These are phyloP conservation scores for Skeletonema menzelii DNA, from an alignment of 108 stramenopile genomes.

Conservation along the genomic window DNA sequence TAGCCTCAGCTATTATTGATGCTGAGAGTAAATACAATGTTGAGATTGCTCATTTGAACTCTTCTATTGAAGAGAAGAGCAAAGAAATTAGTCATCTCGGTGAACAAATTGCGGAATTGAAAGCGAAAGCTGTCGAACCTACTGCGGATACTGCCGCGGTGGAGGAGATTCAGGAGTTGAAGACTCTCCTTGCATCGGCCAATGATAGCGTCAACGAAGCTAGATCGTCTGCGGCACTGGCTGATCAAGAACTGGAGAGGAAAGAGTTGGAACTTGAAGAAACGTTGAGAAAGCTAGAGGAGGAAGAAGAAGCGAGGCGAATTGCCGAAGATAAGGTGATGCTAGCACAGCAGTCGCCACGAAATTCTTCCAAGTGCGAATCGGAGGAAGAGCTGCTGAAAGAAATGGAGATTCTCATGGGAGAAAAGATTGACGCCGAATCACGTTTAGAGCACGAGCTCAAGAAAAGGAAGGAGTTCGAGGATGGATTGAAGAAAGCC, in stretches of 20 bases:
- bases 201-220: constrained; percentile 69
- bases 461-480: constrained; percentile 33
- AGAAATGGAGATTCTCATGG: constrained; percentile 44
- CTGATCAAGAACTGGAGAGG: constrained; percentile 45
- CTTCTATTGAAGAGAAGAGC: constrained; percentile 3
- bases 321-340: constrained; percentile 44
- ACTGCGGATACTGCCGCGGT: constrained; percentile 18
- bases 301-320: constrained; percentile 31
- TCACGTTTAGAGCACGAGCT: constrained; percentile 46
- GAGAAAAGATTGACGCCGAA: constrained; percentile 54
- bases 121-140: background rate
- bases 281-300: constrained; percentile 37
- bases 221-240: constrained; percentile 36
- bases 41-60: background rate
- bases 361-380: constrained; percentile 36
- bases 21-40: constrained; percentile 8
- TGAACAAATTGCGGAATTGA: background rate
- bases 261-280: constrained; percentile 44
- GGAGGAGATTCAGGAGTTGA: constrained; percentile 59
- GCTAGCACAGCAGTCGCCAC: constrained; percentile 25
- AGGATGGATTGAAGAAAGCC: constrained; percentile 45
- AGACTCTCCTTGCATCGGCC: constrained; percentile 54
- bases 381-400: constrained; percentile 61
- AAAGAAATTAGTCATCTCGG: constrained; percentile 9
- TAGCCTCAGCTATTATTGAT: background rate